These are phyloP conservation scores for Irpex sp. DNA, from an alignment of 1,284 basidiomycete genomes.

Conservation along the genomic window DNA sequence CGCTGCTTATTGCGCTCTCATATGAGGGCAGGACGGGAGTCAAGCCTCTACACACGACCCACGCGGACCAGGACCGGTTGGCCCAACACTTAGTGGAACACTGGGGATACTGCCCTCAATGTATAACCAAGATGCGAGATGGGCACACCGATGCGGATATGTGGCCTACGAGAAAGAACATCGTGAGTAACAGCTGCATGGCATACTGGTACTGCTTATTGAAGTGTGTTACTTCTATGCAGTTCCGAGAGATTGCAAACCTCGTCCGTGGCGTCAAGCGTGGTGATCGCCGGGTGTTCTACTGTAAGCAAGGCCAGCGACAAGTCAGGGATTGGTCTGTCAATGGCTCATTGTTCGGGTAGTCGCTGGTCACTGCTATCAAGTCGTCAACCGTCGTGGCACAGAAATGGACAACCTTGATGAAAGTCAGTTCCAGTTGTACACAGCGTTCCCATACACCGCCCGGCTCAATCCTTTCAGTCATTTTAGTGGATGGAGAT, in stretches of 20 bases:
- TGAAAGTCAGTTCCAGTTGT: conserved; percentile 4
- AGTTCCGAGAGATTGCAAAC: conserved; percentile 6
- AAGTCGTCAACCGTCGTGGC: conserved; percentile 5
- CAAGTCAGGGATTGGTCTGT: no score
- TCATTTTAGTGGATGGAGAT: neutral
- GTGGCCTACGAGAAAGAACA: neutral
- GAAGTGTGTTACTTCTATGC: neutral
- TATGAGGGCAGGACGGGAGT: neutral
- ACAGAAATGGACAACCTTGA: conserved; percentile 10
- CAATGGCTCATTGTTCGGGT: no score
- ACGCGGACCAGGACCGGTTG: neutral
- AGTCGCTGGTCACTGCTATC: conserved; percentile 15
- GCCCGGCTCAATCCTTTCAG: neutral
- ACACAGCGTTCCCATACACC: neutral
- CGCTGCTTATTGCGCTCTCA: neutral
- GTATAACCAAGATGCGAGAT: neutral
- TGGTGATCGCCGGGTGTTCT: conserved; percentile 11
- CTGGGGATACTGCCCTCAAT: neutral
- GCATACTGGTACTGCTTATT: neutral
- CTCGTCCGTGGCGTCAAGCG: conserved; percentile 1
- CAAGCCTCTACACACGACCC: neutral
- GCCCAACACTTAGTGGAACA: neutral
- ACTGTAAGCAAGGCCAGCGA: conserved; percentile 4
- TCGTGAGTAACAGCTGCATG: neutral
- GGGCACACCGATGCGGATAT: neutral